Conservation (phyloP, 2,329 filamentous ascomycete genomes). For the Zasmidium angulare region DNA sequence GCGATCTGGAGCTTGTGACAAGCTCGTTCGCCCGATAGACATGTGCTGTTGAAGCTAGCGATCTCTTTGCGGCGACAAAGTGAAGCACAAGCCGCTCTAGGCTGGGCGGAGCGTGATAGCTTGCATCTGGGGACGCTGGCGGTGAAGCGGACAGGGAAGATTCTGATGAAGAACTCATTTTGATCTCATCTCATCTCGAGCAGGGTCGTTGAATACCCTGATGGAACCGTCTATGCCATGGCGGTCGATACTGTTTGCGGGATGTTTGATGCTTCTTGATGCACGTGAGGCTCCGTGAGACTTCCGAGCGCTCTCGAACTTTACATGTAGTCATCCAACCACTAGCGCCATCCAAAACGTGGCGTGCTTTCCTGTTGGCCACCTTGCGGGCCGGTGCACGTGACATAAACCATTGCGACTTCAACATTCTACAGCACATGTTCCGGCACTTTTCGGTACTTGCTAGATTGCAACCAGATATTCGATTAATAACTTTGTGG, state of each 20-base stretch:
- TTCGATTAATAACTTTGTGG: too few relatives aligned
- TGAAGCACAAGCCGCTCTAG: conserved; percentile 80
- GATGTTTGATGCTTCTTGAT: not conserved
- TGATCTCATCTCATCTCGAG: not conserved
- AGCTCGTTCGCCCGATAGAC: conserved; percentile 87
- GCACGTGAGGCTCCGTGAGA: not conserved
- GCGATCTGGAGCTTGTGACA: conserved; percentile 70
- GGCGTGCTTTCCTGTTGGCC: too few relatives aligned
- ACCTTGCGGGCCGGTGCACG: too few relatives aligned
- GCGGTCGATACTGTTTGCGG: not conserved
- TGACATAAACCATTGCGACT: too few relatives aligned
- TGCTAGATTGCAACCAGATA: too few relatives aligned
- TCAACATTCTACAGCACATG: too few relatives aligned
- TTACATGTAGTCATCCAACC: too few relatives aligned
- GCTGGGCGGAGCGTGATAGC: conserved; percentile 41
- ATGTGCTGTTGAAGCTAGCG: conserved; percentile 74
- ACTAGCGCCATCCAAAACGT: too few relatives aligned
- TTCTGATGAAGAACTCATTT: conserved; percentile 15
- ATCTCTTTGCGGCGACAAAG: conserved; percentile 83
- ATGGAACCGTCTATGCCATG: not conserved
- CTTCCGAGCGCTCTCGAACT: too few relatives aligned
- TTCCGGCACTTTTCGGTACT: too few relatives aligned
- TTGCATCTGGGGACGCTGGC: conserved; percentile 44
- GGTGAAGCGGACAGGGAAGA: conserved; percentile 36
- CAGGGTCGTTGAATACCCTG: not conserved